Evolutionary conservation across 2,329 filamentous ascomycete genomes (phyloP).

Genomic region (Hymenoscyphus scutula): DNA sequence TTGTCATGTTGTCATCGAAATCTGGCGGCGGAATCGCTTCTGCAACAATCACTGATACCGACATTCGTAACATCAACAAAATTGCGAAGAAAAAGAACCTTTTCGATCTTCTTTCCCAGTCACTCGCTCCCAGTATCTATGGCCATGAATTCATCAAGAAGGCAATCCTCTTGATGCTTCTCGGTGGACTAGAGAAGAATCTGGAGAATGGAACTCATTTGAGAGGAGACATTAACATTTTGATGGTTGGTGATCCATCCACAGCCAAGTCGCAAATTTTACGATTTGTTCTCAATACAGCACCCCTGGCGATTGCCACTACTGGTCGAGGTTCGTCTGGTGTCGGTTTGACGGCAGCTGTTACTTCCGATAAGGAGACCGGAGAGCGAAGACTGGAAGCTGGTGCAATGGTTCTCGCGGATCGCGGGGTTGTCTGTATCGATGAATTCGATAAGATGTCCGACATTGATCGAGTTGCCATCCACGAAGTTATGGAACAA

Average conservation of each 20-base stretch:
- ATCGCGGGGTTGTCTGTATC: conserved; percentile 96
- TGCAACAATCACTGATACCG: conserved; percentile 88
- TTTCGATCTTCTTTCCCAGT: conserved; percentile 90
- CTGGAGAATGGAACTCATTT: conserved; percentile 96
- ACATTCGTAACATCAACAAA: conserved; percentile 99
- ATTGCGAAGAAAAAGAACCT: conserved; percentile 91
- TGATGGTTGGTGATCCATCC: conserved; percentile 98
- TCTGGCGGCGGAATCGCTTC: conserved; percentile 92
- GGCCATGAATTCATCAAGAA: conserved; percentile 98
- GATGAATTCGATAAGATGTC: conserved; percentile 99
- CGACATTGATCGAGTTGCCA: conserved; percentile 94
- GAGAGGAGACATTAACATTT: conserved; percentile 96
- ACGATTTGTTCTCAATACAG: conserved; percentile 95
- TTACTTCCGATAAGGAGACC: conserved; percentile 95
- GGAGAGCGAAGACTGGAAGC: conserved; percentile 92
- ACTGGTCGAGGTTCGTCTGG: conserved; percentile 96
- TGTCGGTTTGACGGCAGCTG: conserved; percentile 94
- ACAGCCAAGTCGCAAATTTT: conserved; percentile 98
- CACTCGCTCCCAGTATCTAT: conserved; percentile 92
- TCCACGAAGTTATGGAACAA: conserved; percentile 99
- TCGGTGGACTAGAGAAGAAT: conserved; percentile 98
- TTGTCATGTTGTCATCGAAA: conserved; percentile 92
- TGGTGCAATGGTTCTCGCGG: conserved; percentile 97
- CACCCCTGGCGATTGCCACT: conserved; percentile 92
- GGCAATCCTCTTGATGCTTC: conserved; percentile 89